A percentile compares a stretch with the other conserved stretches of the same genome.
phyloP scores from a whole-genome alignment of 768 basidiomycete species.

The Naganishia onofrii region DNA sequence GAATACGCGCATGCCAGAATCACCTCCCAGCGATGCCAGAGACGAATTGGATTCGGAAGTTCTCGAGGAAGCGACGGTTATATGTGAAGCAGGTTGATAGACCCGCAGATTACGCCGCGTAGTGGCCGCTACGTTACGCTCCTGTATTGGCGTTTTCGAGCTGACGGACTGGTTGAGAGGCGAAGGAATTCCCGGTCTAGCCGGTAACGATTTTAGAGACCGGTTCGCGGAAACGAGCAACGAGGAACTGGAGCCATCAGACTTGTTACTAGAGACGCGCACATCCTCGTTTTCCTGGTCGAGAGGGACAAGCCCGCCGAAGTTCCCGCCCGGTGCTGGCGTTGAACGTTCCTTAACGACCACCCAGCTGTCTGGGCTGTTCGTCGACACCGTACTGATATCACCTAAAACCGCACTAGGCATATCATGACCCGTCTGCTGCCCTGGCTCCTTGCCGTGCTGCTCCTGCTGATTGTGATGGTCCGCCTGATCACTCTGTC shows the following conservation, averaged over 20 bases:
- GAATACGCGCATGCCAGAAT: background rate
- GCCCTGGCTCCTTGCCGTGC: too few relatives aligned
- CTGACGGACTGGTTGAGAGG: constrained; percentile 6
- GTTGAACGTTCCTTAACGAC: constrained; percentile 10
- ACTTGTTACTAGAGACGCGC: background rate
- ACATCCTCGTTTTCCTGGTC: background rate
- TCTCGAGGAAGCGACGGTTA: constrained; percentile 7
- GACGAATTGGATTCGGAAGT: constrained; percentile 13
- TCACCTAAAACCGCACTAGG: constrained; percentile 1
- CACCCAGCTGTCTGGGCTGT: constrained; percentile 16
- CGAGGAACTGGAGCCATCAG: background rate
- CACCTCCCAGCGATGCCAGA: background rate
- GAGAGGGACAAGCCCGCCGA: background rate
- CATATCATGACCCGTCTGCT: constrained; percentile 13
- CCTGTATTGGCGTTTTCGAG: background rate
- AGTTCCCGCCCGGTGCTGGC: too few relatives aligned
- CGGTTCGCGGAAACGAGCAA: background rate
- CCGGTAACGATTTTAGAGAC: background rate
- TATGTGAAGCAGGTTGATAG: background rate
- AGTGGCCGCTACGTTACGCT: background rate
- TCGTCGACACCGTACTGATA: constrained; percentile 19
- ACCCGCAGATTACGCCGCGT: background rate
- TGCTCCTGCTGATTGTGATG: background rate
- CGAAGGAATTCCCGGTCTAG: constrained; percentile 7
- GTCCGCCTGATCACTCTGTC: constrained; percentile 7